phyloP scores from a whole-genome alignment of 2,329 filamentous ascomycete genomes.

The Hypoxylon rubiginosum region DNA sequence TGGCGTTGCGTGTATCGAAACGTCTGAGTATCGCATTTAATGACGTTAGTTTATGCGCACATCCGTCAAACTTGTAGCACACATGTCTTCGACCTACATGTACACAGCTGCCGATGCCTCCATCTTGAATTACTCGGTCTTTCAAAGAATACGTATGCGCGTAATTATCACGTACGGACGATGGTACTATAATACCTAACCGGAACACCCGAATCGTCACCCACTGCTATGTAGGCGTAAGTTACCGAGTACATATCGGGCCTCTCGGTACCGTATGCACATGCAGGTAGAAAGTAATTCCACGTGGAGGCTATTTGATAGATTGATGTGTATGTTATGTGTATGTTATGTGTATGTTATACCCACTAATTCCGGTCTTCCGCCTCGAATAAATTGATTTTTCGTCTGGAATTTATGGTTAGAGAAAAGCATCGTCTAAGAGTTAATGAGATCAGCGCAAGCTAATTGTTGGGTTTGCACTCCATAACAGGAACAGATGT shows the following conservation, averaged over 20 bases:
- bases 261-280: constrained; percentile 12
- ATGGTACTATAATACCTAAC: background rate
- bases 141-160: background rate
- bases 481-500: constrained; percentile 7
- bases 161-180: background rate
- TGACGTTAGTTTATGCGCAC: constrained; percentile 31
- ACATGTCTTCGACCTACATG: background rate
- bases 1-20: constrained; percentile 27
- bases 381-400: background rate
- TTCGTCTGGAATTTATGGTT: background rate
- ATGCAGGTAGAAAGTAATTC: constrained; percentile 7
- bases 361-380: background rate
- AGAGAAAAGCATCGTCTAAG: background rate
- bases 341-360: too few relatives aligned
- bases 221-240: constrained; percentile 1
- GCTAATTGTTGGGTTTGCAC: background rate
- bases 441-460: constrained; percentile 1
- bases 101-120: background rate
- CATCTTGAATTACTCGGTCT: background rate
- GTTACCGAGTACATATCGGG: constrained; percentile 7
- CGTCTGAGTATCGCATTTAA: constrained; percentile 4
- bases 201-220: constrained; percentile 9
- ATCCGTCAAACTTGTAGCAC: constrained; percentile 1
- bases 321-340: too few relatives aligned
- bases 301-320: constrained; percentile 10